phyloP scores from a whole-genome alignment of 2,329 filamentous ascomycete species.

The Didymella pomorum region DNA sequence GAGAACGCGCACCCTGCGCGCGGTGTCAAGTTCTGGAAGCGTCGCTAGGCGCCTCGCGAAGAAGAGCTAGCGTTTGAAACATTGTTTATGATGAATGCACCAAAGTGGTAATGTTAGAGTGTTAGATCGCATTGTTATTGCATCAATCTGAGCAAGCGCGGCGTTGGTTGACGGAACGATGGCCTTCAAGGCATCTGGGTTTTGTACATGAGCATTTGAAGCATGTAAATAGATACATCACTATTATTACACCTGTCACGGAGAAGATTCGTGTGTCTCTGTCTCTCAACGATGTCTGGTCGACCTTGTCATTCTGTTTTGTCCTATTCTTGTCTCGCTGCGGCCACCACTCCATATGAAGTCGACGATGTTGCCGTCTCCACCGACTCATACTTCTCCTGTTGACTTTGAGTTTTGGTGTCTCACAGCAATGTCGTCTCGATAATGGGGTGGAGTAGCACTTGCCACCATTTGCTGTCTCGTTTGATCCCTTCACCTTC shows the following conservation, averaged over 20 bases:
- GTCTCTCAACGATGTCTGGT: no score
- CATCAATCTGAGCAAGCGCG: slow-evolving; percentile 18
- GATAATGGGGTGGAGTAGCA: no score
- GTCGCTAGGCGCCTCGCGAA: slow-evolving; percentile 14
- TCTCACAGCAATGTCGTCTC: no score
- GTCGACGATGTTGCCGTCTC: no score
- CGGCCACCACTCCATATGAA: no score
- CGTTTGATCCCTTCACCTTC: no score
- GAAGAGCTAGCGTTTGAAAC: not conserved
- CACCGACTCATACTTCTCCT: no score
- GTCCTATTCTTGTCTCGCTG: no score
- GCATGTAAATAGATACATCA: not conserved
- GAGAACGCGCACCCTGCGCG: slow-evolving; percentile 10
- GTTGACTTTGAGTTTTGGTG: no score
- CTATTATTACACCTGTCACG: not conserved
- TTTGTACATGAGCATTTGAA: slow-evolving; percentile 1
- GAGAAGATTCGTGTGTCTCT: not conserved
- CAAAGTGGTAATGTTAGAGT: slow-evolving; percentile 3
- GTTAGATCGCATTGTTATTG: slow-evolving; percentile 11
- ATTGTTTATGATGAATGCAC: not conserved
- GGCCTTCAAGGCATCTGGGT: not conserved
- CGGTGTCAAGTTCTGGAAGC: slow-evolving; percentile 23
- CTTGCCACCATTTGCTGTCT: no score
- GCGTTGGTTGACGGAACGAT: slow-evolving; percentile 14
- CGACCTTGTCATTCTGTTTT: no score